phyloP scores from a whole-genome alignment of 1,139 yeast genomes.

The Kluyveromyces marxianus region DNA sequence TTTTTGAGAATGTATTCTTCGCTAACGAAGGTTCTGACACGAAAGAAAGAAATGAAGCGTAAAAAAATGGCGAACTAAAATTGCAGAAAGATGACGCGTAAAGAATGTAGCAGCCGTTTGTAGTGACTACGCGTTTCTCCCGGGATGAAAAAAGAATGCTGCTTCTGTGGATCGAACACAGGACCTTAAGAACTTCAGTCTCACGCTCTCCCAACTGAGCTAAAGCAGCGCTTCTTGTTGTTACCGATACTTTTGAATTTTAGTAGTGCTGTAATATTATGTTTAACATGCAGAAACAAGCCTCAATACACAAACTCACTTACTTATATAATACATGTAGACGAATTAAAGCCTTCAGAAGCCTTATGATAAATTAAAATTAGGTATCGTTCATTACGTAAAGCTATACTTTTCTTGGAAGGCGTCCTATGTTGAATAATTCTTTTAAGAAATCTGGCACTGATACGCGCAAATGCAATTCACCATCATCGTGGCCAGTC shows the following conservation, averaged over 20 bases:
- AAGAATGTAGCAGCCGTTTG: neutral
- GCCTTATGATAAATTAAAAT: no score
- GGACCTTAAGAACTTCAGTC: constrained; percentile 60
- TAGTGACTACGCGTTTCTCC: neutral
- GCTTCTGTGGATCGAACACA: constrained; percentile 91
- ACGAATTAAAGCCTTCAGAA: no score
- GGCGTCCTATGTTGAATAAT: neutral
- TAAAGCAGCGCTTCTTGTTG: constrained; percentile 17
- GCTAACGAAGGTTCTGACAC: no score
- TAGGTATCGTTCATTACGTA: no score
- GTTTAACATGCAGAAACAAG: no score
- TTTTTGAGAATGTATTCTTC: no score
- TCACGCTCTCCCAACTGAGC: constrained; percentile 29
- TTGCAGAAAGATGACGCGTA: neutral
- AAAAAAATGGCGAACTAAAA: neutral
- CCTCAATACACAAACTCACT: no score
- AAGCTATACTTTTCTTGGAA: constrained; percentile 1
- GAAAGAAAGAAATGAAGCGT: neutral
- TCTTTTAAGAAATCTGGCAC: neutral
- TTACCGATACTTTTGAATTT: neutral
- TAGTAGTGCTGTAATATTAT: no score
- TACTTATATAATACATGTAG: no score
- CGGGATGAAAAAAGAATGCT: constrained; percentile 40
- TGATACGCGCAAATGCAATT: constrained; percentile 1
- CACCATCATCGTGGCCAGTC: constrained; percentile 7